Conservation (phyloP, 257 asterid species). For the Echites panduratus region DNA sequence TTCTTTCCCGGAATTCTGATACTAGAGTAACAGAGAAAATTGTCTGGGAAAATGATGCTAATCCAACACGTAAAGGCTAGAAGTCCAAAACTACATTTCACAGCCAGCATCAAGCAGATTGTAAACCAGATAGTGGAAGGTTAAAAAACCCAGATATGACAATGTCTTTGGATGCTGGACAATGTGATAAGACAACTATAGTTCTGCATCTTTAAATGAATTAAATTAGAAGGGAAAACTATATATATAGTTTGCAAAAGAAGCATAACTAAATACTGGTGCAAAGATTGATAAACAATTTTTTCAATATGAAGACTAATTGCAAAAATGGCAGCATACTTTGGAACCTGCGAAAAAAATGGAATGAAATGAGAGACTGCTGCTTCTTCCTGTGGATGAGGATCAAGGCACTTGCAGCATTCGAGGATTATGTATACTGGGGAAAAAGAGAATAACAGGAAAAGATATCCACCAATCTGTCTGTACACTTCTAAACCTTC, state of each 20-base stretch:
- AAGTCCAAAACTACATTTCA: background rate
- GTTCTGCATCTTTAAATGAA: constrained; percentile 3
- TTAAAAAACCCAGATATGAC: too few relatives aligned
- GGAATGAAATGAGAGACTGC: constrained; percentile 1
- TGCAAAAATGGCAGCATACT: background rate
- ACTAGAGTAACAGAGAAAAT: background rate
- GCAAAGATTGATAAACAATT: background rate
- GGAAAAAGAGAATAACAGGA: constrained; percentile 6
- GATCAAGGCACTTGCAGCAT: constrained; percentile 12
- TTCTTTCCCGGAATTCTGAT: background rate
- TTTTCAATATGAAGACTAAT: background rate
- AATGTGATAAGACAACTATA: background rate
- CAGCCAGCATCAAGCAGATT: too few relatives aligned
- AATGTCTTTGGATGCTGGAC: background rate
- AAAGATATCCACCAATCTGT: constrained; percentile 5
- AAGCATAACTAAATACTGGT: background rate
- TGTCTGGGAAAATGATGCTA: background rate
- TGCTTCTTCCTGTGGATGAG: constrained; percentile 5
- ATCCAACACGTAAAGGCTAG: background rate
- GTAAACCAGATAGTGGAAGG: background rate
- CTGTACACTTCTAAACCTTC: constrained; percentile 16
- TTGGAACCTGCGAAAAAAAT: constrained; percentile 14
- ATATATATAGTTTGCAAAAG: background rate
- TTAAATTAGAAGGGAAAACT: constrained; percentile 10
- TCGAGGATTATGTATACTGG: background rate